phyloP scores from a whole-genome alignment of 2,329 filamentous ascomycete species.

The Scedosporium boydii region DNA sequence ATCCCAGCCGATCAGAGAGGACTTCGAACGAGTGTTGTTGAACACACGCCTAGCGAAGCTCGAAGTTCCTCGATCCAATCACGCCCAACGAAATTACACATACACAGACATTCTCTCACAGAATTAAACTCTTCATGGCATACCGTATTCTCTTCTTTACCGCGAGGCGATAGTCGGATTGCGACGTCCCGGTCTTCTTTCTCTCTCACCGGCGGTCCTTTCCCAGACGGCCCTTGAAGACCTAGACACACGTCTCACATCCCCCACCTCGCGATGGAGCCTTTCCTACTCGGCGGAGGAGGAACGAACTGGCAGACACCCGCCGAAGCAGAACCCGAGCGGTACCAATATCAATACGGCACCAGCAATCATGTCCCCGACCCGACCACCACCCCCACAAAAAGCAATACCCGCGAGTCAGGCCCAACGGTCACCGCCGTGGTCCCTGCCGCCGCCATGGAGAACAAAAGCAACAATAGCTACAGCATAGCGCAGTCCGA shows the following conservation, averaged over 20 bases:
- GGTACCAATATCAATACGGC: neutral
- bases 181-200: neutral
- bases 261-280: neutral
- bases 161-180: neutral
- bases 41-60: neutral
- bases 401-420: neutral
- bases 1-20: neutral
- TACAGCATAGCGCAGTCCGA: conserved; percentile 1
- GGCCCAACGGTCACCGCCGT: neutral
- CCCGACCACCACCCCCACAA: neutral
- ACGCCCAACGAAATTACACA: neutral
- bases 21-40: neutral
- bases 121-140: neutral
- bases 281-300: neutral
- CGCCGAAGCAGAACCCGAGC: neutral
- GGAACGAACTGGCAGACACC: neutral
- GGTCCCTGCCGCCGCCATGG: neutral
- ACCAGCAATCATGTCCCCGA: neutral
- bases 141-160: neutral
- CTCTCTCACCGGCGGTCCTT: neutral
- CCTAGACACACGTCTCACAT: neutral
- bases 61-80: neutral
- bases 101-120: neutral
- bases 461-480: conserved; percentile 3
- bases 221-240: neutral